Base-by-base conservation (phyloP, 2,329 filamentous ascomycete genomes). In the Orbilia quercus region DNA sequence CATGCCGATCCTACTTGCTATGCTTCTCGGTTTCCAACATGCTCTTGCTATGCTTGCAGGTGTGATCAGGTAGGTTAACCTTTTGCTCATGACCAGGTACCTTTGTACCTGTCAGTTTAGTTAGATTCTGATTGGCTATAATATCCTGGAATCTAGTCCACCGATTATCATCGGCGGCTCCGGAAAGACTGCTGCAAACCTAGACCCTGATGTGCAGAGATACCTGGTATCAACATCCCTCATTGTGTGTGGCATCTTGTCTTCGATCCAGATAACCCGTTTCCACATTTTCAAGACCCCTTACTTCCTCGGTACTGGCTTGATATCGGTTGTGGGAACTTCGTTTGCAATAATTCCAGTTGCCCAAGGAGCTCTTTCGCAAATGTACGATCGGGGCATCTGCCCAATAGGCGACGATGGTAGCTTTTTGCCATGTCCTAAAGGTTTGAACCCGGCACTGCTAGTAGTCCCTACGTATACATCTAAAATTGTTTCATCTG, bases 311-410 rank as follows among this genome's bases (percentile, higher is more conserved):
- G 90, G 91, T 9, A 95, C 91, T 0, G 91, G 91, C 1, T 82
- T 95, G 22, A 88, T 95, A 67, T 91, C 89, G 0, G 91, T 92
- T 2, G 90, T 92, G 2, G 90, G 90, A 14, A 88, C 7, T 88
- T 87, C 18, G 86, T 90, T 51, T 86, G 78, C 89, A 87, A 89
- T 90, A 72, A 91, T 93, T 73, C 86, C 89, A 2, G 87, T 92
- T 23, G 90, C 90, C 0, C 85, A 85, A 31, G 89, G 90, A 50
- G 90, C 88, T 2, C 86, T 95, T 44, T 79, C 83, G 1, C 90
- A 94, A 79, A 94, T 93, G 84, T 90, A 91, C 77, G 79, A 80
- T 2, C 87, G 85, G 12, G 89, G 88, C 2, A 89, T 85, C 75
- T 90, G 88, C 75, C 87, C 87, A 1, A 79, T 80, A 25, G 60